phyloP scores from a whole-genome alignment of 169 alveolate genomes.

The Plasmodium billcollinsi region DNA sequence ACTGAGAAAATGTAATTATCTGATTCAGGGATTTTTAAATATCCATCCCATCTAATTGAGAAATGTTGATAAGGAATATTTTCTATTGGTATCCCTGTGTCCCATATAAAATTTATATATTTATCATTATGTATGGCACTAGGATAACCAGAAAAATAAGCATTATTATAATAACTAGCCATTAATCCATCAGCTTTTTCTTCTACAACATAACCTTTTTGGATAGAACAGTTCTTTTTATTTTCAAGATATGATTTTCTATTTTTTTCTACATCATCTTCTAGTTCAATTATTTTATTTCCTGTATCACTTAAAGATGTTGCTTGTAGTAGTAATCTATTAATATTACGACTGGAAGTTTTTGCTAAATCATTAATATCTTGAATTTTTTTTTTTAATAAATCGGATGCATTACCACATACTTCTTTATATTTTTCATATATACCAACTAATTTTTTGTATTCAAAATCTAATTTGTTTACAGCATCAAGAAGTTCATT shows the following conservation, averaged over 20 bases:
- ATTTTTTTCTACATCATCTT: conserved; percentile 64
- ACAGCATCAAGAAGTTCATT: conserved; percentile 51
- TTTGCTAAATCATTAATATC: conserved; percentile 82
- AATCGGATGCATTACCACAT: conserved; percentile 81
- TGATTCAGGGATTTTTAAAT: conserved; percentile 87
- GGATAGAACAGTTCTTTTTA: conserved; percentile 52
- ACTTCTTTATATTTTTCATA: conserved; percentile 71
- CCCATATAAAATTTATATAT: conserved; percentile 82
- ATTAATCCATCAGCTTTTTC: conserved; percentile 87
- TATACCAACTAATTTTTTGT: conserved; percentile 53
- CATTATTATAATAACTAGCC: conserved; percentile 86
- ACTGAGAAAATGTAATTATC: conserved; percentile 86
- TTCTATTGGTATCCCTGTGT: conserved; percentile 84
- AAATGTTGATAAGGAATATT: conserved; percentile 90
- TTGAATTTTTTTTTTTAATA: conserved; percentile 78
- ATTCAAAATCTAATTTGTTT: conserved; percentile 37
- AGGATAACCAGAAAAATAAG: conserved; percentile 87
- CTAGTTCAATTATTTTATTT: conserved; percentile 45
- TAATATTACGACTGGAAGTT: conserved; percentile 66
- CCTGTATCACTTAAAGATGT: conserved; percentile 38
- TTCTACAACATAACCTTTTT: conserved; percentile 76
- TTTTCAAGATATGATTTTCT: conserved; percentile 44
- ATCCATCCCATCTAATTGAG: conserved; percentile 93
- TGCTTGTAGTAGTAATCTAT: conserved; percentile 46
- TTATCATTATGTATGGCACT: conserved; percentile 83